phyloP scores from a whole-genome alignment of 495 filamentous ascomycete genomes.

The Clavariopsis aquatica region DNA sequence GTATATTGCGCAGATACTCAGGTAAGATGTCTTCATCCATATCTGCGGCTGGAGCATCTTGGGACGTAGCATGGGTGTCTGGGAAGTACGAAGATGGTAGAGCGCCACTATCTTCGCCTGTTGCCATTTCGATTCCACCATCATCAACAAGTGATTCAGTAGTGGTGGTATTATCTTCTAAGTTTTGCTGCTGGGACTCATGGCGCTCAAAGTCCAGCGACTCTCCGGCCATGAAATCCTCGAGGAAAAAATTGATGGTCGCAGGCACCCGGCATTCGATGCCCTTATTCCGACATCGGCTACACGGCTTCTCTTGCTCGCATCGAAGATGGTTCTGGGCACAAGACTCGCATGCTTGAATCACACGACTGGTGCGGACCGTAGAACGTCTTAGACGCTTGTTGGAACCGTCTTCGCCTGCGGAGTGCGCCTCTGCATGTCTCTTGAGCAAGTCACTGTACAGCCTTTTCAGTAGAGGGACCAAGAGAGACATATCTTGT shows the following conservation, averaged over 20 bases:
- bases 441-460: slow-evolving; percentile 42
- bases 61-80: neutral
- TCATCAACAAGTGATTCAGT: too few relatives aligned
- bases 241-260: neutral
- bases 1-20: slow-evolving; percentile 9
- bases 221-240: neutral
- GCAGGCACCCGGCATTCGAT: slow-evolving; percentile 34
- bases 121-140: too few relatives aligned
- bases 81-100: neutral
- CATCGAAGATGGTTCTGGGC: slow-evolving; percentile 42
- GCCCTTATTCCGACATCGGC: slow-evolving; percentile 39
- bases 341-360: slow-evolving; percentile 44
- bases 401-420: slow-evolving; percentile 18
- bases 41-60: neutral
- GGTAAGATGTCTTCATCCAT: neutral
- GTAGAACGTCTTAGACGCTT: slow-evolving; percentile 21
- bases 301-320: slow-evolving; percentile 44
- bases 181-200: neutral
- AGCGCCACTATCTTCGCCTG: too few relatives aligned
- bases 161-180: neutral
- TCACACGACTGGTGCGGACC: slow-evolving; percentile 30
- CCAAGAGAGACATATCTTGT: neutral
- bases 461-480: neutral
- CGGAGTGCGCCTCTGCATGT: slow-evolving; percentile 37
- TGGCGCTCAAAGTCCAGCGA: neutral